Base-by-base conservation (phyloP, 2,329 filamentous ascomycete genomes). In the Penicillium sp. region DNA sequence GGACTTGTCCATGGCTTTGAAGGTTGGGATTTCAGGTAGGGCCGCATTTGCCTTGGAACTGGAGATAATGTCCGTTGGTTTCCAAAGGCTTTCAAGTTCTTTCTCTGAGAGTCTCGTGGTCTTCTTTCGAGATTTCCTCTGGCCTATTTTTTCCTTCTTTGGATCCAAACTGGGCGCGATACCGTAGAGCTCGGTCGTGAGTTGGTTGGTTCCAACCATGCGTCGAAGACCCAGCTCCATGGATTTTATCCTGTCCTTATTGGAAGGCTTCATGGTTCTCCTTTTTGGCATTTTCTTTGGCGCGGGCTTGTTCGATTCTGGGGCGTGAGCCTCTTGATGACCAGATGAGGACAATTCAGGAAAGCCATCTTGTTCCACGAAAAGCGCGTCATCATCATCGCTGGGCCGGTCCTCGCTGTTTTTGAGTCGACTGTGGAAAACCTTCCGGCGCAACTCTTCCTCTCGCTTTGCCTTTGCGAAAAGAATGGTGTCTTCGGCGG, bases 31-130 rank as follows among this genome's bases (percentile, higher is more conserved):
- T 4, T 55, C 63, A 2, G 55, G 60, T 40, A 67, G 55, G 1
- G 52, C 54, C 18, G 66, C 60, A 55, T 70, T 77, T 7, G 53
- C 60, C 19, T 73, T 67, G 3, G 66, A 71, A n/a, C 69, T 67
- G 27, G 55, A 55, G 10, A 73, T 54, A 2, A 72, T 59, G 44
- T 70, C 63, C 3, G 13, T 5, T 10, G 39, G 14, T 19, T 14
- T 50, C 24, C 47, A 53, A 11, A 58, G 6, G 6, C 31, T 24
- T 13, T 53, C 35, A 6, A 58, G 7, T 14, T 46, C 18, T 41
- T 18, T 7, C 3, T 27, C 16, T 7, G 22, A 31, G 14, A 50
- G 33, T 22, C n/a, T 43, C 27, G 46, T 36, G 2, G 13, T 41
- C 27, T 51, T 35, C 9, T 46, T 11, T 4, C 16, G 18, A 6